Conservation (phyloP, 2,329 filamentous ascomycete species). For the Talaromyces piceae region DNA sequence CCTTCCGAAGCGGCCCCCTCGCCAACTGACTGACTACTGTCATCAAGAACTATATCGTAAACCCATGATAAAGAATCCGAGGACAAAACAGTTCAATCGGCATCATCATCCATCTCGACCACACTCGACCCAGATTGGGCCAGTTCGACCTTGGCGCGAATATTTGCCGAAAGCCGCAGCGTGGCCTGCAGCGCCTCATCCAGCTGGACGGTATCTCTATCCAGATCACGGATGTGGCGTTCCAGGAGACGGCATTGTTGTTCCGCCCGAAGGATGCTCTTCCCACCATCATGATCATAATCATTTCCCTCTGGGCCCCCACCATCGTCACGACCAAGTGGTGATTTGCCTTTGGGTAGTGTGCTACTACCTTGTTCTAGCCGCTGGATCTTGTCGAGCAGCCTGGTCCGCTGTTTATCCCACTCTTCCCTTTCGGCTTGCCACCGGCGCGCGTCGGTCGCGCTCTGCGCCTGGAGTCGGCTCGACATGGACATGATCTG, state of each 20-base stretch:
- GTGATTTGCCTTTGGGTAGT: too few species aligned
- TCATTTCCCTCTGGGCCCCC: not conserved
- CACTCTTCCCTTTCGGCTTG: slow-evolving; percentile 31
- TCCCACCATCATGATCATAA: not conserved
- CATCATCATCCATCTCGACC: not conserved
- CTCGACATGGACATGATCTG: slow-evolving; percentile 46
- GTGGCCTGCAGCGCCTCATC: not conserved
- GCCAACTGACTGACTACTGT: too few species aligned
- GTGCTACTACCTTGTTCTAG: slow-evolving; percentile 19
- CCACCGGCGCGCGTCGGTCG: slow-evolving; percentile 37
- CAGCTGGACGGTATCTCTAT: not conserved
- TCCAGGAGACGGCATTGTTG: not conserved
- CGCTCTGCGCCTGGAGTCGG: slow-evolving; percentile 37
- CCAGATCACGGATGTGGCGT: not conserved
- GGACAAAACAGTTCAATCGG: too few species aligned
- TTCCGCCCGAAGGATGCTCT: too few species aligned
- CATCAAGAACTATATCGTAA: too few species aligned
- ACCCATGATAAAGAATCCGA: too few species aligned
- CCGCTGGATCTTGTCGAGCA: slow-evolving; percentile 29
- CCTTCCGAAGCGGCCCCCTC: too few species aligned
- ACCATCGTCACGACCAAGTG: not conserved
- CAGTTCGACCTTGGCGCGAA: not conserved
- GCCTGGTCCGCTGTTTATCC: slow-evolving; percentile 19
- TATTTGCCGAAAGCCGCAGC: not conserved
- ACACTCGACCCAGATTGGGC: not conserved